Base-by-base conservation (phyloP, 352 stramenopile species). In the Pythium guiyangense region DNA sequence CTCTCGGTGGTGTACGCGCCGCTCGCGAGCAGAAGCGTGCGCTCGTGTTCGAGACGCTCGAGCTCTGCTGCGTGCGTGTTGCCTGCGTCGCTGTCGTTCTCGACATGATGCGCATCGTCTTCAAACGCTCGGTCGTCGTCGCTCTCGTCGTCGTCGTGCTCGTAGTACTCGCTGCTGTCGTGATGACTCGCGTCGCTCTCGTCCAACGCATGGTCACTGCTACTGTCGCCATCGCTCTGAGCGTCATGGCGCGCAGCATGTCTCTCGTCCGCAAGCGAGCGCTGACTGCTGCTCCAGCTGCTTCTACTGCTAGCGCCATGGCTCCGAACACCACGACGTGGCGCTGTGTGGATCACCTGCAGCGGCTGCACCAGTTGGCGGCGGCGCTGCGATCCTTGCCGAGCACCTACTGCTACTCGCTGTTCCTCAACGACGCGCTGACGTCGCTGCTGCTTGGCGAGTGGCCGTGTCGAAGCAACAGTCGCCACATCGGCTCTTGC, bases 1-100 rank as follows among this genome's bases (percentile, higher is more conserved):
- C 79, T 88, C 43, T 88, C 54, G 9, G 69, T 50, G n/a, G 77
- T 66, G 56, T 91, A 91, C 18, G 70, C 64, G 4, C 81, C 81
- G 49, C 71, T 92, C 10, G 60, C 59, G 15, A 93, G 59, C 52
- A 93, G 62, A 3, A 84, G 51, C 37, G 83, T 76, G 3, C 76
- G 67, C 51, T 93, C 81, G 2, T 66, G 66, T 44, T 76, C 45
- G 10, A 93, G 64, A 27, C 84, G 65, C 5, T 61, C 59, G 15
- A 93, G 54, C 50, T 88, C 78, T 15, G 27, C 54, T 29, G 17
- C 37, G 6, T 2, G 9, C 12, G 3, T 44, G 12, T 45, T 2
- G 17, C 29, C 14, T 42, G n/a, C 31, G 4, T 58, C 20, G 15
- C 42, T 27, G 9, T 47, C 52, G 29, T 66, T 64, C 20, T 69